Evolutionary conservation across 1,284 basidiomycete genomes (phyloP).

Genomic region (Cryptococcus floricola): DNA sequence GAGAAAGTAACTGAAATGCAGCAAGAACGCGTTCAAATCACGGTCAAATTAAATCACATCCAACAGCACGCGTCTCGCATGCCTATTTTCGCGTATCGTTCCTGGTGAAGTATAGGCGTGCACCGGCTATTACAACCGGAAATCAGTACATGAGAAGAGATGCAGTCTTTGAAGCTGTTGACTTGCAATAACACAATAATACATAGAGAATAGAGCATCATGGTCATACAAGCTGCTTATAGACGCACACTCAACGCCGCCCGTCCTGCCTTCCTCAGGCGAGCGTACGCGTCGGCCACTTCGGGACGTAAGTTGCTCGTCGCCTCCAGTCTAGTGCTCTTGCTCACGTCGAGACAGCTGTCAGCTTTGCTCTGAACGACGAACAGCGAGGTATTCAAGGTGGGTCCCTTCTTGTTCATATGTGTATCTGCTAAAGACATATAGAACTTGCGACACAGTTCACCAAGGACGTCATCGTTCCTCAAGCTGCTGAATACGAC

Average conservation of each 20-base stretch:
- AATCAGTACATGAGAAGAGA: too few relatives aligned
- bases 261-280: too few relatives aligned
- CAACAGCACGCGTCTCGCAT: background rate
- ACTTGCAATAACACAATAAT: too few relatives aligned
- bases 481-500: slow-evolving; percentile 53
- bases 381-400: slow-evolving; percentile 45
- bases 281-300: background rate
- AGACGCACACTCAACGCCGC: too few relatives aligned
- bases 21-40: background rate
- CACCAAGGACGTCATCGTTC: slow-evolving; percentile 53
- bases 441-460: slow-evolving; percentile 54
- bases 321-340: background rate
- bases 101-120: too few relatives aligned
- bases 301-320: slow-evolving; percentile 6
- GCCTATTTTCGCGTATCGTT: background rate
- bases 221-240: too few relatives aligned
- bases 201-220: too few relatives aligned
- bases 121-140: too few relatives aligned
- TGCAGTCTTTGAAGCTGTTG: too few relatives aligned
- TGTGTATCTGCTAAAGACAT: background rate
- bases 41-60: background rate
- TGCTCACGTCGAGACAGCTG: slow-evolving; percentile 10
- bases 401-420: slow-evolving; percentile 3
- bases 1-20: background rate
- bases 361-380: slow-evolving; percentile 38